These are phyloP conservation scores for Amauroascus niger DNA, from an alignment of 2,329 filamentous ascomycete genomes.

Conservation along the genomic window DNA sequence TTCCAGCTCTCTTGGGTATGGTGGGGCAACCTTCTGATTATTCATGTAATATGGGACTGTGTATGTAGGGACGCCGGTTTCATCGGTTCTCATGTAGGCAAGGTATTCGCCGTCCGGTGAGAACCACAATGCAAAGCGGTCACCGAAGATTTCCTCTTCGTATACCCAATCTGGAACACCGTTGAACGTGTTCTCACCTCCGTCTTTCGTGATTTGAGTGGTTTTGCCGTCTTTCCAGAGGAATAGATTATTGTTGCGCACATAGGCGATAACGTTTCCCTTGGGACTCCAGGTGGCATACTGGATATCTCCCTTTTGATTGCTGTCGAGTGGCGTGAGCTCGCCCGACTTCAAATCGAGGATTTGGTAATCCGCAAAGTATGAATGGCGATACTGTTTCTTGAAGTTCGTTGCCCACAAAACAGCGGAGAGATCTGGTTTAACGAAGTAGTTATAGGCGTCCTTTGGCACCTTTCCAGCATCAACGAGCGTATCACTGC, in stretches of 20 bases:
- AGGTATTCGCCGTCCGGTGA: slow-evolving; percentile 74
- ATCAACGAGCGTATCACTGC: slow-evolving; percentile 49
- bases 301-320: slow-evolving; percentile 56
- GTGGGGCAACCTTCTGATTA: slow-evolving; percentile 46
- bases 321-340: slow-evolving; percentile 46
- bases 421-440: slow-evolving; percentile 49
- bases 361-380: slow-evolving; percentile 57
- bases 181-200: slow-evolving; percentile 75
- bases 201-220: slow-evolving; percentile 65
- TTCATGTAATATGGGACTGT: slow-evolving; percentile 59
- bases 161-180: slow-evolving; percentile 95
- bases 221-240: slow-evolving; percentile 47
- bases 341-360: slow-evolving; percentile 51
- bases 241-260: slow-evolving; percentile 57
- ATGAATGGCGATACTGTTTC: slow-evolving; percentile 59
- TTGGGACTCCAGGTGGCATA: slow-evolving; percentile 54
- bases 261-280: slow-evolving; percentile 55
- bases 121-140: slow-evolving; percentile 80
- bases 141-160: slow-evolving; percentile 67
- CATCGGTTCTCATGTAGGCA: slow-evolving; percentile 78
- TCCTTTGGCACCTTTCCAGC: slow-evolving; percentile 49
- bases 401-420: slow-evolving; percentile 57
- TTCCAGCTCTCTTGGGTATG: slow-evolving; percentile 54
- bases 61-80: slow-evolving; percentile 59
- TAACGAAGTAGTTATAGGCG: slow-evolving; percentile 52